Evolutionary conservation across 306 rosid genomes (phyloP), one percentile per base, ranked within the genome.

Genomic region (Rubus parviflorus): DNA sequence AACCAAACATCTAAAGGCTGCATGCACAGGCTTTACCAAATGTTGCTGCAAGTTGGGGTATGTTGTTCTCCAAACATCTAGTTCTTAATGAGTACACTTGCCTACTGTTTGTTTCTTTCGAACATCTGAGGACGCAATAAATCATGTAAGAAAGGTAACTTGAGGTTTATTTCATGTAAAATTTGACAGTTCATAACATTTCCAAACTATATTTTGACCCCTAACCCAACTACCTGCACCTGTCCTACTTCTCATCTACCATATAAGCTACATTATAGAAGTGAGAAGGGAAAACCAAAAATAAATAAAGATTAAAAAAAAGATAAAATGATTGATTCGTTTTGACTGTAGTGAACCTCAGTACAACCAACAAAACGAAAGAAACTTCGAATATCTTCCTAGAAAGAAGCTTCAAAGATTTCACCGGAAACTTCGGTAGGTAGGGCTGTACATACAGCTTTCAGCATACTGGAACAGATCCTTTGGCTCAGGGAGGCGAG

Each of bases 401-500:
- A 61, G 42, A 30, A 7, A 46, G 49, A 23, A 22, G 67, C 77
- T 70, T 30, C 43, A 56, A n/a, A 73, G 1, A 35, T 11, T 75
- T 90, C 90, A 92, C 66, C 92, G 90, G 81, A 89, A 92, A 81
- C 74, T 79, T 80, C 91, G 88, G 61, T 95, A 95, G 71, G 79
- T 14, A 3, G 99, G 97, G 66, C 87, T 83, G 87, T 95, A 95
- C 97, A 95, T 92, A 72, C 96, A 95, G 84, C 94, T 87, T 90
- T 90, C 96, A 7, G 97, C 99, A 81, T 83, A 83, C 72, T 80
- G 75, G 83, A 86, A 88, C 90, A 95, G 84, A 86, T 95, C 97
- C 69, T 86, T 89, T 0, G 99, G 99, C 76, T 79, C 91, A 45
- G 97, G 97, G 75, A 88, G 96, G 82, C 87, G 93, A 63, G 94